Base-by-base conservation (phyloP, 768 basidiomycete genomes). In the Suillus subluteus region DNA sequence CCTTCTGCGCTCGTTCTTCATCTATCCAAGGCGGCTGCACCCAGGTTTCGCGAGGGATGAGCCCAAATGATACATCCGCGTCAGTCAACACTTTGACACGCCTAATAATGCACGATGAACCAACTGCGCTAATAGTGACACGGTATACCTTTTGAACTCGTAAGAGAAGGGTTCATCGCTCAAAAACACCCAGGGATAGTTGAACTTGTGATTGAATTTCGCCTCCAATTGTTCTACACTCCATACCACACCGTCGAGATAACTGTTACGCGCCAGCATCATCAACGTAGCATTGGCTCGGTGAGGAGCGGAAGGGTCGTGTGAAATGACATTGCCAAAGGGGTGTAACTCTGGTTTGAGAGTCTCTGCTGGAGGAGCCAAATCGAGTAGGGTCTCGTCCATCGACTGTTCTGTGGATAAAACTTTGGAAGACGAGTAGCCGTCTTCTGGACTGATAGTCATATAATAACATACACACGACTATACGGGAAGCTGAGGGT, bases 11-110 rank as follows among this genome's bases (percentile, higher is more conserved):
- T 54, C 82, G 81, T 13, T 83, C 82, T 70, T 92, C 90, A 69
- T 94, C 90, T 58, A 94, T 87, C 86, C 85, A 91, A 41, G 82
- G 82, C 0, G 91, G 91, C 72, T 92, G 91, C 67, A 79, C 78
- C 91, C 91, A 93, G 62, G 90, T 83, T 2, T 87, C 82, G 35
- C 74, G 75, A n/a, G 88, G 85, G 35, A 94, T 87, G 2, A 82
- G 73, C 15, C 88, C 89, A 69, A 88, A 91, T 15, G 79, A 73
- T 43, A 86, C 79, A 5, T 81, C 78, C 2, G 82, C 77, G 11
- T 76, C 68, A 3, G 83, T 85, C 62, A 86, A 62, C 13, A 79
- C 76, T 48, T 71, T 61, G 12, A 80, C 70, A 16, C 75, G 76
- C 40, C 82, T 78, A 41, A 67, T 70, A 56, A 64, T 59, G 26